phyloP scores from a whole-genome alignment of 192 early-diverging fungal species.

The Jimgerdemannia lactiflua region DNA sequence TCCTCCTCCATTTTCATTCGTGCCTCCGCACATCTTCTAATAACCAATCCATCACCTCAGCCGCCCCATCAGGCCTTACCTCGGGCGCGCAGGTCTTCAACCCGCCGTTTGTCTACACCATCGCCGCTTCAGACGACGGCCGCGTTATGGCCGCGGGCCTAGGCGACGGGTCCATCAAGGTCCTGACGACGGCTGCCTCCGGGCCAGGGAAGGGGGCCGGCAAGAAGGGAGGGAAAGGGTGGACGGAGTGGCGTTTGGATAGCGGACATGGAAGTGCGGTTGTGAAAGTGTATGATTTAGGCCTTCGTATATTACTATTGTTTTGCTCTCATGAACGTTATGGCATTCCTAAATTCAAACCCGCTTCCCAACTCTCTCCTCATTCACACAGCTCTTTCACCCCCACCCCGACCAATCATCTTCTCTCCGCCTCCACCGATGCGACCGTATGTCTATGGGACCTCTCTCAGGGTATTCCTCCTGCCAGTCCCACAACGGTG shows the following conservation, averaged over 20 bases:
- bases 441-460: neutral
- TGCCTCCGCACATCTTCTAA: neutral
- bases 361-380: too few relatives aligned
- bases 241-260: neutral
- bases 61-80: too few relatives aligned
- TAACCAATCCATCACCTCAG: conserved; percentile 17
- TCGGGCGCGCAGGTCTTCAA: conserved; percentile 41
- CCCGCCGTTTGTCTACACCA: conserved; percentile 52
- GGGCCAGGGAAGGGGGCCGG: neutral
- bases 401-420: neutral
- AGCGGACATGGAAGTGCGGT: neutral
- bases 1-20: neutral
- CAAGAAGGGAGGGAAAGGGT: neutral
- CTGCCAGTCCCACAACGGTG: neutral
- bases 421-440: neutral
- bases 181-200: neutral
- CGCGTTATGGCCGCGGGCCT: conserved; percentile 38
- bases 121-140: conserved; percentile 34
- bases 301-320: too few relatives aligned
- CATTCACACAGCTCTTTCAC: neutral
- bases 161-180: conserved; percentile 37
- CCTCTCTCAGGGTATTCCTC: neutral
- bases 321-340: too few relatives aligned
- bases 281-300: neutral
- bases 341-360: too few relatives aligned